Percentiles rank a stretch among this genome's conserved stretches.
phyloP scores from a whole-genome alignment of 139 green algal genomes.

The Chlamydomonas sp. region DNA sequence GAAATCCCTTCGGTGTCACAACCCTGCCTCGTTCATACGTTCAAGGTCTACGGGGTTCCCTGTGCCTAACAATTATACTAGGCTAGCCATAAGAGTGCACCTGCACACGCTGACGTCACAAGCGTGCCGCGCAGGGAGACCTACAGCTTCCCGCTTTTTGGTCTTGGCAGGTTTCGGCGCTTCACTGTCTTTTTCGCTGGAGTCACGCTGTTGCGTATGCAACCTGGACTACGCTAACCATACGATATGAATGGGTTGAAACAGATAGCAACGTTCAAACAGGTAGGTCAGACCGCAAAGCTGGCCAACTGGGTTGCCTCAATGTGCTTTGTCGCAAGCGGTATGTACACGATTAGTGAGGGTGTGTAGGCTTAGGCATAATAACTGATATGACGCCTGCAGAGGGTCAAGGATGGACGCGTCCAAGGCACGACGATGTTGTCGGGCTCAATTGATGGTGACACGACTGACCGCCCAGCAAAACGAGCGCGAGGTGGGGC shows the following conservation, averaged over 20 bases:
- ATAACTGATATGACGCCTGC: no score
- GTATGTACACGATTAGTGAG: not conserved
- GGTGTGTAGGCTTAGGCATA: no score
- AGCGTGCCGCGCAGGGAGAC: no score
- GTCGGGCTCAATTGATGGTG: no score
- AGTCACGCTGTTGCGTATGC: no score
- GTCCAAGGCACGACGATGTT: not conserved
- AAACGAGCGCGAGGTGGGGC: no score
- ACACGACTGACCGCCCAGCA: no score
- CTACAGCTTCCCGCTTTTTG: no score
- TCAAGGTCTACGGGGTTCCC: not conserved
- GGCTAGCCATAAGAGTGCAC: not conserved
- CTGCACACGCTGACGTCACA: not conserved
- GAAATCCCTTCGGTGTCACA: not conserved
- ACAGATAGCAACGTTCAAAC: not conserved
- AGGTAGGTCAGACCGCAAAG: not conserved
- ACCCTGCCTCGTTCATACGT: not conserved
- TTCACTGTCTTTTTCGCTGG: no score
- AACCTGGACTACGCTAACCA: no score
- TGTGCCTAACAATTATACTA: not conserved
- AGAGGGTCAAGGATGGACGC: not conserved
- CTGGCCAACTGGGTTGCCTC: not conserved
- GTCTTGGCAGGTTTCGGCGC: no score
- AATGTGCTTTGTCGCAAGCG: not conserved
- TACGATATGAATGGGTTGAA: not conserved